These are phyloP conservation scores for Ceratorhiza oryzae-sativae DNA, from an alignment of 1,284 basidiomycete genomes.

Conservation along the genomic window DNA sequence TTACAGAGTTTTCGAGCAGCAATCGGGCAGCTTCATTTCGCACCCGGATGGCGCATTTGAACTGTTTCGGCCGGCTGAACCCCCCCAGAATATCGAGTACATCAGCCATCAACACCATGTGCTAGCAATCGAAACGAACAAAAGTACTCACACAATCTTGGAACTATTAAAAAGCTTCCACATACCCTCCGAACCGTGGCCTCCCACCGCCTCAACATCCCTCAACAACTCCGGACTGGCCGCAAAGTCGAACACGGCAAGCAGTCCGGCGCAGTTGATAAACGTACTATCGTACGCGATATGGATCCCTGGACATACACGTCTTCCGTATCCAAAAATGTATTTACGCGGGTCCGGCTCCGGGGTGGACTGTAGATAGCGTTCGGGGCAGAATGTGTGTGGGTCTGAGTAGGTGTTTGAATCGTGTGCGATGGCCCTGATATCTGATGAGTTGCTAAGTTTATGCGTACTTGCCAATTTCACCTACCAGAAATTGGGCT, in stretches of 20 bases:
- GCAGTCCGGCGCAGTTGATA: constrained; percentile 25
- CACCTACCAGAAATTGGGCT: constrained; percentile 19
- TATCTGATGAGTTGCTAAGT: neutral
- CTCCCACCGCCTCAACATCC: neutral
- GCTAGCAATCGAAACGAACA: too few species aligned
- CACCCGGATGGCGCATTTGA: too few species aligned
- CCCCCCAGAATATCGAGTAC: too few species aligned
- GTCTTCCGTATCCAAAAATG: constrained; percentile 26
- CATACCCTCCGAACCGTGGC: neutral
- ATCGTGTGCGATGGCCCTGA: constrained; percentile 40
- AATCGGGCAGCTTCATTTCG: too few species aligned
- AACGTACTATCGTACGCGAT: constrained; percentile 39
- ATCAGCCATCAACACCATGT: too few species aligned
- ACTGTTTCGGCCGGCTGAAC: too few species aligned
- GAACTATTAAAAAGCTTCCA: constrained; percentile 25
- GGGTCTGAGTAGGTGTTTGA: constrained; percentile 38
- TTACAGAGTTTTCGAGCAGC: too few species aligned
- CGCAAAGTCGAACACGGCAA: constrained; percentile 12
- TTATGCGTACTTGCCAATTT: neutral
- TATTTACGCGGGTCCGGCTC: constrained; percentile 34
- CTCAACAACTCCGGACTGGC: constrained; percentile 3
- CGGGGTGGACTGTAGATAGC: constrained; percentile 31
- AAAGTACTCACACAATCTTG: constrained; percentile 16
- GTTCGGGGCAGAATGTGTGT: constrained; percentile 31
- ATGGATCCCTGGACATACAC: constrained; percentile 42